A percentile compares a stretch with the other conserved stretches of the same genome.
Evolutionary conservation across 2,329 filamentous ascomycete species (phyloP).

Genomic region (Aspergillus candidus): DNA sequence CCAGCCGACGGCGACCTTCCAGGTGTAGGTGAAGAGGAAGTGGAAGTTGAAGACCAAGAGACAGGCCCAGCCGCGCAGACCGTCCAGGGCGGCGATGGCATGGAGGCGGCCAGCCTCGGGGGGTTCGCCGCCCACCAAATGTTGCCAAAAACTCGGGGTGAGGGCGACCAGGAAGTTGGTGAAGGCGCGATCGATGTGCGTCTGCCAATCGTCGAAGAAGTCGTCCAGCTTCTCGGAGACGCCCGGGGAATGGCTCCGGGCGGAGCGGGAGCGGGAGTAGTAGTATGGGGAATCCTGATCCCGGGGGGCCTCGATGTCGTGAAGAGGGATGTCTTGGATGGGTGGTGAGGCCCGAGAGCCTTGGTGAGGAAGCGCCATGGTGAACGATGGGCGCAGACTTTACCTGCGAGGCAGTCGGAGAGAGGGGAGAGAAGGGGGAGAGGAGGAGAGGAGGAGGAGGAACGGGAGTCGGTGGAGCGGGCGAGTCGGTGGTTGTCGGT

Average conservation of each 20-base stretch:
- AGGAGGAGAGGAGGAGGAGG: not conserved
- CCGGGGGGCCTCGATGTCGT: slow-evolving; percentile 24
- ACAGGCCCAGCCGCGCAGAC: slow-evolving; percentile 40
- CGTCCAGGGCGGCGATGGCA: slow-evolving; percentile 38
- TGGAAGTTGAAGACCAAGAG: slow-evolving; percentile 44
- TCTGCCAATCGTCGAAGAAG: slow-evolving; percentile 20
- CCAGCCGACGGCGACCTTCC: slow-evolving; percentile 36
- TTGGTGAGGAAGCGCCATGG: slow-evolving; percentile 14
- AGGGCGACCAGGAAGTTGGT: slow-evolving; percentile 25
- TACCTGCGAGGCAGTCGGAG: not conserved
- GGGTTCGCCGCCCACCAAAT: slow-evolving; percentile 26
- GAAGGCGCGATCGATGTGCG: slow-evolving; percentile 17
- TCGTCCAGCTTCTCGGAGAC: slow-evolving; percentile 15
- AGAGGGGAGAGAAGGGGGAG: not conserved
- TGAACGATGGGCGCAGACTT: not conserved
- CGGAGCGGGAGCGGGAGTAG: slow-evolving; percentile 18
- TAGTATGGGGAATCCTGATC: slow-evolving; percentile 10
- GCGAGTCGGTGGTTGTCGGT: slow-evolving; percentile 10
- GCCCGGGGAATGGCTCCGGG: slow-evolving; percentile 8
- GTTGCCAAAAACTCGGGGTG: slow-evolving; percentile 34
- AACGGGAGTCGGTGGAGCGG: not conserved
- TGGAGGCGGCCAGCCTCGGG: slow-evolving; percentile 26
- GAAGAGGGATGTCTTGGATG: slow-evolving; percentile 22
- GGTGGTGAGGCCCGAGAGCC: slow-evolving; percentile 16
- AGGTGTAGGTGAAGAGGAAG: slow-evolving; percentile 41